Conservation (phyloP, 2,329 filamentous ascomycete species). For the Trichoderma sp. region DNA sequence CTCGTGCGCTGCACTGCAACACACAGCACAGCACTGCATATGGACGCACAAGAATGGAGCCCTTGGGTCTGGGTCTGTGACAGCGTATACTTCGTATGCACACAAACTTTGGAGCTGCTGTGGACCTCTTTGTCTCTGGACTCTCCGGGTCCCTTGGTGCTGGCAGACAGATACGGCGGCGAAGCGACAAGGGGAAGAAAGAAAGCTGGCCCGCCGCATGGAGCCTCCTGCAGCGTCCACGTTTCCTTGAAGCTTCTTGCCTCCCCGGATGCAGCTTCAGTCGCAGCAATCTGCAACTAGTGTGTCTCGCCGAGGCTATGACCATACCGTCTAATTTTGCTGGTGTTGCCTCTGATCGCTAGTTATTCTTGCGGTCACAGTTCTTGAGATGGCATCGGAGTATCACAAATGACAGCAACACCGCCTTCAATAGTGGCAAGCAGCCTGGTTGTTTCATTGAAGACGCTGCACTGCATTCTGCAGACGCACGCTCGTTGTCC, state of each 20-base stretch:
- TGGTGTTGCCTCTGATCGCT: slow-evolving; percentile 14
- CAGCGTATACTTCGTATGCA: slow-evolving; percentile 18
- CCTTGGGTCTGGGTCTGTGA: slow-evolving; percentile 6
- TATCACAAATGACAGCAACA: slow-evolving; percentile 29
- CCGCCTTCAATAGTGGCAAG: slow-evolving; percentile 19
- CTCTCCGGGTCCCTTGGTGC: background rate
- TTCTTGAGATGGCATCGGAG: slow-evolving; percentile 6
- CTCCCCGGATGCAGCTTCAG: slow-evolving; percentile 24
- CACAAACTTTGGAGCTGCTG: slow-evolving; percentile 24
- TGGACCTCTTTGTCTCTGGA: background rate
- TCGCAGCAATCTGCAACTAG: slow-evolving; percentile 3
- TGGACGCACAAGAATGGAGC: slow-evolving; percentile 7
- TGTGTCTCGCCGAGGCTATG: slow-evolving; percentile 22
- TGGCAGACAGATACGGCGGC: background rate
- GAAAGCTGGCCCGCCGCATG: slow-evolving; percentile 10
- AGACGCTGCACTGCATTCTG: background rate
- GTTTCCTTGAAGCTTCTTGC: slow-evolving; percentile 27
- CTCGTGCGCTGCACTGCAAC: slow-evolving; percentile 26
- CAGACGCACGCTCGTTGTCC: background rate
- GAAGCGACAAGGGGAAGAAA: slow-evolving; percentile 14
- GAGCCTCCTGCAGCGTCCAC: slow-evolving; percentile 20
- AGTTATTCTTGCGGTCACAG: slow-evolving; percentile 28
- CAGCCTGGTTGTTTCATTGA: slow-evolving; percentile 16
- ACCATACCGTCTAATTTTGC: slow-evolving; percentile 28
- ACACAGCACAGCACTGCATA: slow-evolving; percentile 23